Evolutionary conservation across 2,329 filamentous ascomycete genomes (phyloP).

Genomic region (Paraconiothyrium brasiliense): DNA sequence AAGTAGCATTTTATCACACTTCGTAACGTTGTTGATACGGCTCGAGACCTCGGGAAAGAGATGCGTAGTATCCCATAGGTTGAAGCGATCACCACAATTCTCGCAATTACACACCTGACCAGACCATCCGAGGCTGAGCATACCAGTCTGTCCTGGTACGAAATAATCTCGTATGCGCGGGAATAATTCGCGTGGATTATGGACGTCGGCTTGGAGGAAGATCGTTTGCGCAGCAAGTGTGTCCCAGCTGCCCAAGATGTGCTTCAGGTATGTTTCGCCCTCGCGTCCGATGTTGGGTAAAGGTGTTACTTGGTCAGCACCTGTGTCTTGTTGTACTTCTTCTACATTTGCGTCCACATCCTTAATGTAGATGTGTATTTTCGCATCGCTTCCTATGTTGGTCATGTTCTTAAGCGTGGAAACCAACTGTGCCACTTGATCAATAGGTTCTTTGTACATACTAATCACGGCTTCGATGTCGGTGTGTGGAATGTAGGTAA

Average conservation of each 20-base stretch:
- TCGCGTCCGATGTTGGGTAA: slow-evolving; percentile 55
- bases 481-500: slow-evolving; percentile 29
- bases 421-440: slow-evolving; percentile 34
- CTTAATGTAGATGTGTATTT: slow-evolving; percentile 44
- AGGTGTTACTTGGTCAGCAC: slow-evolving; percentile 33
- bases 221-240: slow-evolving; percentile 55
- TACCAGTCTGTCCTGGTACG: slow-evolving; percentile 51
- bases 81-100: slow-evolving; percentile 51
- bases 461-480: slow-evolving; percentile 48
- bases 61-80: slow-evolving; percentile 50
- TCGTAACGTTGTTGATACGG: slow-evolving; percentile 27
- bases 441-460: slow-evolving; percentile 48
- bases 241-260: slow-evolving; percentile 56
- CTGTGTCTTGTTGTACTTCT: slow-evolving; percentile 25
- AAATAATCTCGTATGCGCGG: slow-evolving; percentile 53
- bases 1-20: slow-evolving; percentile 48
- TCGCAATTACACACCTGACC: slow-evolving; percentile 51
- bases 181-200: slow-evolving; percentile 49
- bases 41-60: slow-evolving; percentile 50
- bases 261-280: slow-evolving; percentile 57
- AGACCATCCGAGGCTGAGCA: slow-evolving; percentile 54
- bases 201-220: slow-evolving; percentile 58
- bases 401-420: slow-evolving; percentile 28
- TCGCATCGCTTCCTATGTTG: slow-evolving; percentile 22
- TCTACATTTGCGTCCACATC: slow-evolving; percentile 30